Evolutionary conservation across 768 basidiomycete species (phyloP).

Genomic region (Multifurca ochricompacta): DNA sequence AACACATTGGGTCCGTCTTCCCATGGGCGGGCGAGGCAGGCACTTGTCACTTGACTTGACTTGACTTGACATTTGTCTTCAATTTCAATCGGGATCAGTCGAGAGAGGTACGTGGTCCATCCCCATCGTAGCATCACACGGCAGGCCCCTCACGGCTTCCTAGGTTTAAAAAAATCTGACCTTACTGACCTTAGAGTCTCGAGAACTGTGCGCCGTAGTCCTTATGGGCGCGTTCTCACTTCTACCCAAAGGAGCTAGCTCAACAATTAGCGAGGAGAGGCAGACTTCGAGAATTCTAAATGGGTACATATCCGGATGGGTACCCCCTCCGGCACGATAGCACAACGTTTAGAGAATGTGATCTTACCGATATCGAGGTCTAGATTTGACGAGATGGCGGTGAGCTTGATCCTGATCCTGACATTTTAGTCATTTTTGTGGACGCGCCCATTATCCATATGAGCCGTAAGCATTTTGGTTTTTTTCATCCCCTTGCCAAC

Average conservation of each 20-base stretch:
- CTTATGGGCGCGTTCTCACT: background rate
- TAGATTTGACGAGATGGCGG: background rate
- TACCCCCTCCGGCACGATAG: background rate
- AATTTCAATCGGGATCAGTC: too few species aligned
- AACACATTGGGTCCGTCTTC: background rate
- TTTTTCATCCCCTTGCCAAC: slow-evolving; percentile 14
- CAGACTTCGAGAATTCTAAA: slow-evolving; percentile 5
- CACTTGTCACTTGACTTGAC: too few species aligned
- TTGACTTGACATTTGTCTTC: too few species aligned
- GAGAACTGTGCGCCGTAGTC: too few species aligned
- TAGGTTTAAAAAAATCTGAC: too few species aligned
- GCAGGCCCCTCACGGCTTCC: too few species aligned
- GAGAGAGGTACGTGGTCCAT: background rate
- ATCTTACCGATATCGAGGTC: background rate
- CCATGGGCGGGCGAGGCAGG: background rate
- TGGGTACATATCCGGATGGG: background rate
- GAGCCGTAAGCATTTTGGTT: background rate
- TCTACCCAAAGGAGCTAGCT: background rate
- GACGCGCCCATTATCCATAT: background rate
- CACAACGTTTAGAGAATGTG: background rate
- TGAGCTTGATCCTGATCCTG: background rate
- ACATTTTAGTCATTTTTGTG: background rate
- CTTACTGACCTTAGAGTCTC: too few species aligned
- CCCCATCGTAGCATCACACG: too few species aligned
- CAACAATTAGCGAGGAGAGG: background rate